phyloP scores from a whole-genome alignment of 768 basidiomycete genomes.

The Boletus eberwhitei region DNA sequence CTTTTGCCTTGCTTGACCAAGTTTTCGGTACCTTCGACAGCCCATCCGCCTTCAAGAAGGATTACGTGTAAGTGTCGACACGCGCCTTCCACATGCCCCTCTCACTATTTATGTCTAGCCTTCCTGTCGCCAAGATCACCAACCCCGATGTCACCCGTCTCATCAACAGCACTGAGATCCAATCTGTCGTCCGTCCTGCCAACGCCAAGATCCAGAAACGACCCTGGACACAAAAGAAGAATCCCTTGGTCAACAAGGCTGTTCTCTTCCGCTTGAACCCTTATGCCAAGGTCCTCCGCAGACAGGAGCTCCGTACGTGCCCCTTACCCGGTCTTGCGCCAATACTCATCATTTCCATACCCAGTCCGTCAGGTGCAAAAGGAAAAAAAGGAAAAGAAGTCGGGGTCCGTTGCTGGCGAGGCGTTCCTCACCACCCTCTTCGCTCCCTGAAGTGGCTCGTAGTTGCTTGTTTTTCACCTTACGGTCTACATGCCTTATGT shows the following conservation, averaged over 20 bases:
- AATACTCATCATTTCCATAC: conserved; percentile 6
- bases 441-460: conserved; percentile 61
- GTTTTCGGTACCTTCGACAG: conserved; percentile 95
- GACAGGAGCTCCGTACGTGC: conserved; percentile 81
- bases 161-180: conserved; percentile 98
- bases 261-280: conserved; percentile 97
- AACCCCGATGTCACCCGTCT: conserved; percentile 96
- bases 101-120: conserved; percentile 39
- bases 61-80: conserved; percentile 61
- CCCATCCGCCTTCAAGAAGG: conserved; percentile 81
- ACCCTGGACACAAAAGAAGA: conserved; percentile 99
- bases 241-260: conserved; percentile 91
- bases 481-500: conserved; percentile 14
- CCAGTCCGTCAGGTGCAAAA: conserved; percentile 73
- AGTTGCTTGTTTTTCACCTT: conserved; percentile 1
- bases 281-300: conserved; percentile 91
- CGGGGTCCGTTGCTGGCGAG: conserved; percentile 69
- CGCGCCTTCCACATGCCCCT: neutral
- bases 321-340: neutral
- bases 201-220: conserved; percentile 83
- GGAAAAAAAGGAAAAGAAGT: conserved; percentile 54
- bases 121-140: conserved; percentile 93
- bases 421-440: conserved; percentile 82
- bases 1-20: conserved; percentile 89
- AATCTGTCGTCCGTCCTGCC: conserved; percentile 91